Base-by-base conservation (phyloP, 768 basidiomycete species). In the Thelephora ganbajun region DNA sequence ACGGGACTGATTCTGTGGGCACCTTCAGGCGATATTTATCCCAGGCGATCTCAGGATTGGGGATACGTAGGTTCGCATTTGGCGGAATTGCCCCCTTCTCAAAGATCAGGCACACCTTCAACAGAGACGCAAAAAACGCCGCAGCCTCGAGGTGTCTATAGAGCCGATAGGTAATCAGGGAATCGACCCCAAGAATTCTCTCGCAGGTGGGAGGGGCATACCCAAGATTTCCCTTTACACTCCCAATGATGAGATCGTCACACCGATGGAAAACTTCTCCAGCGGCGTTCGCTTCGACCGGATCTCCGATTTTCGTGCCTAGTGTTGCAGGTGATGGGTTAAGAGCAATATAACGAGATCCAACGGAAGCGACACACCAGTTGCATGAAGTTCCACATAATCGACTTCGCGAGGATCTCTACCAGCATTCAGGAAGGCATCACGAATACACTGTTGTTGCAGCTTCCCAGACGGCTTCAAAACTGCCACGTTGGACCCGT, bases 331-430 rank as follows among this genome's bases (percentile, higher is more conserved):
- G 44, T 12, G 33, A 0, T 22, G 16, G n/a, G 35, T 30, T 22
- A 34, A 44, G 26, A 19, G 36, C 30, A 34, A n/a, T 6, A 14
- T 20, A 16, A 14, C 16, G 41, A 48, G 47, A 42, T 11, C 19
- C 7, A 26, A 18, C 9, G 16, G 7, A 16, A 19, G 42, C 3
- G 14, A 48, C 52, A 20, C 39, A 59, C 70, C 72, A n/a, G 74
- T 74, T 16, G 69, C 71, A 48, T 76, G 74, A 11, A 71, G 50
- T 53, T 75, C 74, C 0, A 75, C 61, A 50, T 62, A 76, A 49
- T 73, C 72, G 2, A 69, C 68, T 20, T 74, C 70, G 1, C 47
- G 48, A 1, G 69, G 69, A 14, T 44, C 46, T 20, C 61, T 57
- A 1, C 59, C 55, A 3, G 63, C 61, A 5, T 56, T 52, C 12